Percentiles rank a stretch among this genome's conserved stretches.
These are phyloP conservation scores for Aspergillus sclerotiicarbonarius DNA, from an alignment of 495 filamentous ascomycete species.

Conservation along the genomic window DNA sequence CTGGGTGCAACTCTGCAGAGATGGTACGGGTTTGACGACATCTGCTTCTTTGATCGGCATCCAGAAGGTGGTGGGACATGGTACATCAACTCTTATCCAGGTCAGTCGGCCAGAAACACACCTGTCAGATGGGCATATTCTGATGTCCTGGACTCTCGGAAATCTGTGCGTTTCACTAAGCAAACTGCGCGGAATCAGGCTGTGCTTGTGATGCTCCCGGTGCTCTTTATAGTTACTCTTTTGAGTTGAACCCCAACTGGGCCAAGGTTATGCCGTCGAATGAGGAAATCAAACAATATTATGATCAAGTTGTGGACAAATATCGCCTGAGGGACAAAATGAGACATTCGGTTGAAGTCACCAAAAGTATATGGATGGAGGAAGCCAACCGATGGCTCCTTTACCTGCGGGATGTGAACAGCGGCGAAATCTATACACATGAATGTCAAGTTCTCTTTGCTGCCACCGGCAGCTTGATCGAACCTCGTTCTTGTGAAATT, in stretches of 20 bases:
- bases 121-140: too few species aligned
- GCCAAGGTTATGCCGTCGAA: constrained; percentile 39
- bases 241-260: constrained; percentile 47
- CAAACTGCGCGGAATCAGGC: constrained; percentile 4
- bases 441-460: constrained; percentile 49
- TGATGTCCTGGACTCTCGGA: too few species aligned
- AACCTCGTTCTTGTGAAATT: constrained; percentile 49
- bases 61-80: constrained; percentile 26
- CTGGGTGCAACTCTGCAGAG: constrained; percentile 30
- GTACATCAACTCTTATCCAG: constrained; percentile 31
- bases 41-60: constrained; percentile 30
- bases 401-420: constrained; percentile 33
- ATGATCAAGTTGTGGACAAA: constrained; percentile 38
- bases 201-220: constrained; percentile 27
- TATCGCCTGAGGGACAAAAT: constrained; percentile 46
- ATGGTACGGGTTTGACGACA: constrained; percentile 30
- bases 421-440: constrained; percentile 25
- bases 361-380: constrained; percentile 42
- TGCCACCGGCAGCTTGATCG: constrained; percentile 41
- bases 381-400: constrained; percentile 43
- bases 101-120: constrained; percentile 12
- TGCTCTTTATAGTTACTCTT: constrained; percentile 51
- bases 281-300: constrained; percentile 47
- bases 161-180: background rate
- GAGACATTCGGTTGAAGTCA: constrained; percentile 41